Evolutionary conservation across 768 basidiomycete species (phyloP), one percentile per base, ranked within the genome.

Genomic region (Saitozyma sp.): DNA sequence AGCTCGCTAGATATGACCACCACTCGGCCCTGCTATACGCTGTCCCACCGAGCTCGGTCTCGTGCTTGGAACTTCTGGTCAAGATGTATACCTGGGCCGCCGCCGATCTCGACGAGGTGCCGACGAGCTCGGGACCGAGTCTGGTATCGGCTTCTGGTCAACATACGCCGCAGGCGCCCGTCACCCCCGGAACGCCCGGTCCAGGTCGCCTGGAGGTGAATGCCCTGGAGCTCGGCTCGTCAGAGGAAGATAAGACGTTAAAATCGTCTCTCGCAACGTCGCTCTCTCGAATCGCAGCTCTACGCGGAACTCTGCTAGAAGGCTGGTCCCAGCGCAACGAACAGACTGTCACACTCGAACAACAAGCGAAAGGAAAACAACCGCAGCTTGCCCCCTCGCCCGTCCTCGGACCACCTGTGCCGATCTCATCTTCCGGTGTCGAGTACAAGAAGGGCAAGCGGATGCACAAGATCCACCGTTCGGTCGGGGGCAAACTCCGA

Each of bases 11-110:
- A 16, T 74, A 76, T 42, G 61, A 64, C 6, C 70, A 76, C 57
- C 75, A 76, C 58, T 76, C 75, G 8, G 68, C 70, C 1, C 56
- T 74, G 9, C 61, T 76, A 14, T 68, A 71, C 54, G 65, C 72
- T n/a, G 70, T 76, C 11, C 75, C 75, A 3, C 75, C 75, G 9
- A 68, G 63, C 41, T 74, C 72, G 1, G 46, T 74, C 17, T 50
- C 57, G 39, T 76, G 72, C 57, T 20, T 76, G 16, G 72, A 76
- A 52, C 61, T 72, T 14, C 62, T 76, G 4, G 75, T 74, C 6
- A 63, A 68, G 3, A 50, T 76, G 11, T 74, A 76, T 50, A 55
- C 63, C 8, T 76, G 74, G 74, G 68, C 63, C 8, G 67, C 65
- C 7, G 61, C 65, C 8, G 29, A 71, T 5, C 20, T 71, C n/a